Evolutionary conservation across 768 basidiomycete genomes (phyloP).

Genomic region (Floccularia luteovirens): DNA sequence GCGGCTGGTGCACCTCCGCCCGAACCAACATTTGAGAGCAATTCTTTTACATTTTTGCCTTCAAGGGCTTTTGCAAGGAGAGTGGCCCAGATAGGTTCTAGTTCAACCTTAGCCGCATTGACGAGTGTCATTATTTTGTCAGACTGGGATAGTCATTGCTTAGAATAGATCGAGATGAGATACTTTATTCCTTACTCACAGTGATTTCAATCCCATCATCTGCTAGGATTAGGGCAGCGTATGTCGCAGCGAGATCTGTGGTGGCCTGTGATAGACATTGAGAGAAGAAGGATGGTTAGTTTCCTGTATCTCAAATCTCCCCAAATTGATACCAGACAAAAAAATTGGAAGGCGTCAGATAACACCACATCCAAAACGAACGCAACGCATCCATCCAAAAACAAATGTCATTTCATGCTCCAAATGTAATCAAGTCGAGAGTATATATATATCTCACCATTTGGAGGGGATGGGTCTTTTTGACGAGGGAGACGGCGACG

Average conservation of each 20-base stretch:
- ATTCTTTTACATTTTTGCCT: constrained; percentile 95
- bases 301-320: too few species aligned
- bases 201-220: constrained; percentile 98
- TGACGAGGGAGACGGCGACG: too few species aligned
- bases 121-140: constrained; percentile 92
- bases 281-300: not conserved
- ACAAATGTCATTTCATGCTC: not conserved
- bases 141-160: constrained; percentile 38
- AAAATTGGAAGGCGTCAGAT: too few species aligned
- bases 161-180: not conserved
- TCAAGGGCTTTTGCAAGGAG: constrained; percentile 97
- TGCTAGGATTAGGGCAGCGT: constrained; percentile 97
- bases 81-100: constrained; percentile 96
- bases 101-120: constrained; percentile 71
- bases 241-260: constrained; percentile 85
- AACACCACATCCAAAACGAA: not conserved
- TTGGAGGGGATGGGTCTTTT: too few species aligned
- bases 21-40: constrained; percentile 90
- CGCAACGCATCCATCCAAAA: not conserved
- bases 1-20: constrained; percentile 84
- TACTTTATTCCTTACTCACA: constrained; percentile 39
- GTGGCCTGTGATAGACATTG: constrained; percentile 26
- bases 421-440: not conserved
- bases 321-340: too few species aligned
- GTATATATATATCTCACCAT: not conserved